phyloP scores from a whole-genome alignment of 2,329 filamentous ascomycete genomes.

The Corniculantispora saksenae region DNA sequence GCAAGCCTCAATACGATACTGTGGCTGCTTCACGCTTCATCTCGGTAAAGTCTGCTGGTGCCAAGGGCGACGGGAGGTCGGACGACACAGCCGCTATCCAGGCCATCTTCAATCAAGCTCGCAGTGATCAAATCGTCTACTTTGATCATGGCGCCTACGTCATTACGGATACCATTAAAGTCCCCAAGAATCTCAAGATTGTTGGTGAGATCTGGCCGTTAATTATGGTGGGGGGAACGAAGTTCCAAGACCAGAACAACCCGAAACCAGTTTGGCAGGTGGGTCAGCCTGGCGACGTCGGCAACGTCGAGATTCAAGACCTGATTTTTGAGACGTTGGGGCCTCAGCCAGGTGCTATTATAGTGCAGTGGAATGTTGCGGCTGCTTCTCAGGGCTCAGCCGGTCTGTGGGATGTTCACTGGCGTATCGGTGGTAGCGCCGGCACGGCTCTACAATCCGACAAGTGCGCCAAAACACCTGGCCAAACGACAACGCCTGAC shows the following conservation, averaged over 20 bases:
- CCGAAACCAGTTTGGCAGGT: constrained; percentile 86
- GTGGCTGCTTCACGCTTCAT: constrained; percentile 70
- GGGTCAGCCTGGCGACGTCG: constrained; percentile 73
- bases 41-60: constrained; percentile 79
- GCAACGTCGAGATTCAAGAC: constrained; percentile 84
- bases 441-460: constrained; percentile 81
- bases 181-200: constrained; percentile 81
- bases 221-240: constrained; percentile 77
- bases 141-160: constrained; percentile 76
- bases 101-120: constrained; percentile 68
- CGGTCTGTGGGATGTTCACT: constrained; percentile 94
- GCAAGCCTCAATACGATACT: constrained; percentile 84
- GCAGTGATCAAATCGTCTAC: constrained; percentile 66
- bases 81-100: constrained; percentile 90
- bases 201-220: constrained; percentile 90
- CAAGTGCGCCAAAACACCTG: constrained; percentile 76
- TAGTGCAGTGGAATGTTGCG: constrained; percentile 88
- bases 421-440: constrained; percentile 83
- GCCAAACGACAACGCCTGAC: constrained; percentile 60
- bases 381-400: constrained; percentile 66
- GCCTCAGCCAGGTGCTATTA: constrained; percentile 80
- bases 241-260: constrained; percentile 73
- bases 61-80: constrained; percentile 81
- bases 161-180: constrained; percentile 67
- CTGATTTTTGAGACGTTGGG: constrained; percentile 83